Percentiles rank a stretch among this genome's conserved stretches.
phyloP scores from a whole-genome alignment of 176 grass and related monocot species.

The Phoenix dactylifera region DNA sequence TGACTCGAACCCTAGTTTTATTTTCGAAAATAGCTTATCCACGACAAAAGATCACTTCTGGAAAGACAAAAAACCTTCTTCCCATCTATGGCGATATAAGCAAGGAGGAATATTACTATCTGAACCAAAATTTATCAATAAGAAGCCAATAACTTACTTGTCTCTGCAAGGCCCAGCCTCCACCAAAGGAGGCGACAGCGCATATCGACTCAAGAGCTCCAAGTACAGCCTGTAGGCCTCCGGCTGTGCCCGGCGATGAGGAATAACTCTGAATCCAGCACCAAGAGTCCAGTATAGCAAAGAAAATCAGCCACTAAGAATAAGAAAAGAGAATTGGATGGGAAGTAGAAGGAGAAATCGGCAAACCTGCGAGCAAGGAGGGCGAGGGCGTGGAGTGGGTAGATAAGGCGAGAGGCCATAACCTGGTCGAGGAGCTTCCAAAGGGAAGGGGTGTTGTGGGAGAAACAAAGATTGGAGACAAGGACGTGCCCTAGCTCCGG shows the following conservation, averaged over 20 bases:
- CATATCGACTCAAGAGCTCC: slow-evolving; percentile 4
- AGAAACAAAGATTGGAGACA: not conserved
- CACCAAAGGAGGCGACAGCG: not conserved
- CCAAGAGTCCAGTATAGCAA: not conserved
- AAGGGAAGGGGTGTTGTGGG: not conserved
- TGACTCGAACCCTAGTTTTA: too few relatives aligned
- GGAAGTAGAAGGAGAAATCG: not conserved
- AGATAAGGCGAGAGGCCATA: not conserved
- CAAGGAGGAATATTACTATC: too few relatives aligned
- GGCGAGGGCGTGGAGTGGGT: not conserved
- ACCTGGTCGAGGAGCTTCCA: slow-evolving; percentile 8
- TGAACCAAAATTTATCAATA: too few relatives aligned
- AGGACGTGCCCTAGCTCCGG: not conserved
- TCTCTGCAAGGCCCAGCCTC: not conserved
- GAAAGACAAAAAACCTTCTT: too few relatives aligned
- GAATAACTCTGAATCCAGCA: slow-evolving; percentile 2
- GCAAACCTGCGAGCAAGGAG: slow-evolving; percentile 26
- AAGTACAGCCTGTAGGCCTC: slow-evolving; percentile 1
- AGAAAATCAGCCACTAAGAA: not conserved
- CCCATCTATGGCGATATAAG: too few relatives aligned
- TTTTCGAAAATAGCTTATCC: too few relatives aligned
- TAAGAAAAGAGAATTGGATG: not conserved
- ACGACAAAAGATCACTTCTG: too few relatives aligned
- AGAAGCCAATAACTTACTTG: not conserved
- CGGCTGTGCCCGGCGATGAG: not conserved